Evolutionary conservation across 371 early-diverging fungal species (phyloP), one percentile per base, ranked within the genome.

Genomic region (Mortierella sp.): DNA sequence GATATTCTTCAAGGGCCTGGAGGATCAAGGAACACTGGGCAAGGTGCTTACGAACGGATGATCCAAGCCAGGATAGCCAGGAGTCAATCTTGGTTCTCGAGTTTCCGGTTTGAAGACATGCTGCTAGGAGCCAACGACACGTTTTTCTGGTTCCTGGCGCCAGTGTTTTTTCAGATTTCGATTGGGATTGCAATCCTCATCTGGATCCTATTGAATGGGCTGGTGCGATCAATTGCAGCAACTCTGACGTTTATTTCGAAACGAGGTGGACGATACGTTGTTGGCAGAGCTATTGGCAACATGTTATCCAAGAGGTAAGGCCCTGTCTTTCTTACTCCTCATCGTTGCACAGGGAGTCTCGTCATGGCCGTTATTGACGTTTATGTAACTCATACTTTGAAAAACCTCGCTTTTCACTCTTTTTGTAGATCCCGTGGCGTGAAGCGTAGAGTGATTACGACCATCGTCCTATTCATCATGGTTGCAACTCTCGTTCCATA

Each of bases 401-500:
- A 2, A 14, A 8, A 24, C 3, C 1, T 26, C 56, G 2, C 42
- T 23, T 54, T 45, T 39, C 8, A 23, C 39, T n/a, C 41, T 2
- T 38, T 12, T 30, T 52, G 16, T 50, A 79, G 67, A 50, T 79
- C 58, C 58, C 83, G 68, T 9, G 82, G 82, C 38, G 69, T 87
- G 14, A 81, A 84, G 38, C 82, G 91, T 14, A 71, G 87, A 27
- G 76, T 82, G 18, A 82, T 88, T 12, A 85, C 88, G 2, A 89
- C 87, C 2, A 30, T 85, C 16, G 55, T 89, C 18, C 51, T 89
- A 10, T 87, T 89, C 68, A 66, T 89, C n/a, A 65, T 90, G 63
- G 93, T 93, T 3, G 87, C 88, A 28, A 88, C 91, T 0, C 85
- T 88, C 76, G 88, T 92, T 23, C 93, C 94, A 1, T 94, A 92